Evolutionary conservation across 129 eudicot species (phyloP), one percentile per base, ranked within the genome.

Genomic region (Smallanthus sonchifolius): DNA sequence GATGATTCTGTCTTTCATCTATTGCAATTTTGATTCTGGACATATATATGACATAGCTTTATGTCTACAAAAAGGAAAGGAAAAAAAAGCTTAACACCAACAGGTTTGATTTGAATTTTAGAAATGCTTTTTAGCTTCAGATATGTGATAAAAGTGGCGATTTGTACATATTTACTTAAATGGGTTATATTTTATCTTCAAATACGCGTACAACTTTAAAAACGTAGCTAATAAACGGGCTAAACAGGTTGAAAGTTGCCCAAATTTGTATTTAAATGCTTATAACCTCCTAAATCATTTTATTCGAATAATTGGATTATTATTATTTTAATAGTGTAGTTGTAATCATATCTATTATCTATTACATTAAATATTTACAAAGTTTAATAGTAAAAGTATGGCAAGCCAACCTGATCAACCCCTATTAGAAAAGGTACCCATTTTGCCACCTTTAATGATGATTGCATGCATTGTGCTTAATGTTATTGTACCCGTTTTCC

Each of bases 51-150:
- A 19, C 32, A 37, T 70, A 52, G 66, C 39, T 72, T 19, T 35
- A 60, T 72, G 38, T 55, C 28, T 72, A 40, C 52, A 20, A 72
- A 45, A 16, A 62, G 34, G 19, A 62, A 34, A 8, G 19, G 43
- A 14, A 35, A 61, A 24, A 51, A 24, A 2, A 32, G 19, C 35
- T 34, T 60, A 24, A 24, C 47, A 44, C 57, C 35, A 14, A 43
- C 42, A 10, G 45, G 44, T 74, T 74, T 34, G 38, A 16, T 10
- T 36, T 10, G n/a, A 61, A 2, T 36, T 16, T 35, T 47, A 35
- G 63, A 75, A 63, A 75, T 48, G 10, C 47, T 43, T n/a, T 17
- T 75, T 11, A 35, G 78, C 78, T 62, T 4, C 19, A n/a, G 10
- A 17, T 61, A 10, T 11, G 9, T 8, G 16, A 69, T 32, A 32